Conservation (phyloP, 805 yeast species). For the Starmerella floris region DNA sequence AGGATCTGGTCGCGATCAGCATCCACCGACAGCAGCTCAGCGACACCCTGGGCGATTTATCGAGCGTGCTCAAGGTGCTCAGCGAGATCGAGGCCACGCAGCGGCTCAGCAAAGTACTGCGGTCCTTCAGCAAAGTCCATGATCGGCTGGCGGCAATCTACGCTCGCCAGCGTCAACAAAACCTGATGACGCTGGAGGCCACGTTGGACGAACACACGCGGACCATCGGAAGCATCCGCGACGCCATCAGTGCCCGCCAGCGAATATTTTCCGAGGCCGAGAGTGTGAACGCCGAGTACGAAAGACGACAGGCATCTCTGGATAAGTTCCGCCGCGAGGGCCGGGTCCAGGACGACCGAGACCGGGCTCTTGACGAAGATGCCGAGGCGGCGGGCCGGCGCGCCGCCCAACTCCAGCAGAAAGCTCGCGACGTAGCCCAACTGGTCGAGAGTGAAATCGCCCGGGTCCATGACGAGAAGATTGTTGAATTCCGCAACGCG, state of each 20-base stretch:
- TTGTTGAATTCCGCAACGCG: constrained; percentile 73
- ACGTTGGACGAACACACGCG: constrained; percentile 81
- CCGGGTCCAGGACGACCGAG: constrained; percentile 49
- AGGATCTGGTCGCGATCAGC: constrained; percentile 59
- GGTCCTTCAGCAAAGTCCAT: constrained; percentile 62
- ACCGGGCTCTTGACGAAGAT: constrained; percentile 45
- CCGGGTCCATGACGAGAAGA: constrained; percentile 57
- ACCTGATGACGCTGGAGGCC: constrained; percentile 70
- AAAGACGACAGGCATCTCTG: constrained; percentile 35
- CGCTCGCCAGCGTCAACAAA: constrained; percentile 70
- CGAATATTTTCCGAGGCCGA: constrained; percentile 39
- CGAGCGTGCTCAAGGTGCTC: constrained; percentile 42
- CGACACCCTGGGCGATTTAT: constrained; percentile 53
- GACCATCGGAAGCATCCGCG: constrained; percentile 57
- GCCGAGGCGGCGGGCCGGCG: constrained; percentile 42
- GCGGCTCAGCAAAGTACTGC: constrained; percentile 47
- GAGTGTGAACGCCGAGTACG: constrained; percentile 35
- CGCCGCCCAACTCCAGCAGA: constrained; percentile 40
- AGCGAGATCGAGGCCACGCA: constrained; percentile 65
- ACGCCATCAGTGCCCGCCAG: constrained; percentile 60
- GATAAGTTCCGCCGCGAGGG: constrained; percentile 37
- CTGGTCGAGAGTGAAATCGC: constrained; percentile 56
- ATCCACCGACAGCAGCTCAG: constrained; percentile 65
- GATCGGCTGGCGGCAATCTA: constrained; percentile 55
- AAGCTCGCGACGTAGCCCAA: constrained; percentile 50